Percentiles rank a stretch among this genome's conserved stretches.
phyloP scores from a whole-genome alignment of 495 filamentous ascomycete genomes.

The Delitschia confertaspora region DNA sequence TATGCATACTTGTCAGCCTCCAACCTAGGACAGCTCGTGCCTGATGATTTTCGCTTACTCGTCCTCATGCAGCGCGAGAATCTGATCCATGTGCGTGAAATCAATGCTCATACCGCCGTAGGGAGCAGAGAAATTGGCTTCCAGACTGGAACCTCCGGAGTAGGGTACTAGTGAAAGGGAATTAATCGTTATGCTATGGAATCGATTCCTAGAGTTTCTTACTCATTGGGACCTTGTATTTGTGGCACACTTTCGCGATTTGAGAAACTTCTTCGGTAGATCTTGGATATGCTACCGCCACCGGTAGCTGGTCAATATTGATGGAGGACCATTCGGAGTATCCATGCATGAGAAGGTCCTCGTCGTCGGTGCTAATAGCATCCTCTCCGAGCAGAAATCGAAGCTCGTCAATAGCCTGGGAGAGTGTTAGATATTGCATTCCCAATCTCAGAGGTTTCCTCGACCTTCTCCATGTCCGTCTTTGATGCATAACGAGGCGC shows the following conservation, averaged over 20 bases:
- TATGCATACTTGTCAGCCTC: constrained; percentile 13
- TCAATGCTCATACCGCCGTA: constrained; percentile 83
- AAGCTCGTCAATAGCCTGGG: constrained; percentile 36
- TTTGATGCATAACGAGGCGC: constrained; percentile 31
- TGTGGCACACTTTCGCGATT: constrained; percentile 73
- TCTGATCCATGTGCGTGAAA: constrained; percentile 77
- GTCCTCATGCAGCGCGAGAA: constrained; percentile 66
- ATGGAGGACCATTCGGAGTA: constrained; percentile 84
- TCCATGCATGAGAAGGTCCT: constrained; percentile 71
- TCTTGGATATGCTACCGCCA: constrained; percentile 73
- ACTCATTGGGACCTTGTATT: constrained; percentile 72
- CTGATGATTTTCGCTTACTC: constrained; percentile 40
- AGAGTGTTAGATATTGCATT: constrained; percentile 6
- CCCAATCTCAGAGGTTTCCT: too few relatives aligned
- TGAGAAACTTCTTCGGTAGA: constrained; percentile 70
- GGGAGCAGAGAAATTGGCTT: constrained; percentile 81
- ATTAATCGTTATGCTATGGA: background rate
- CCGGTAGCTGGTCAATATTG: constrained; percentile 67
- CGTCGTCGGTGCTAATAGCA: constrained; percentile 71
- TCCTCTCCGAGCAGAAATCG: constrained; percentile 50
- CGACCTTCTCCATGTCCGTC: constrained; percentile 34
- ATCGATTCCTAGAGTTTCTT: background rate
- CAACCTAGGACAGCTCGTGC: constrained; percentile 1
- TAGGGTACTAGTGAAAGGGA: constrained; percentile 49
- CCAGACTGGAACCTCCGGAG: constrained; percentile 78